Conservation (phyloP, 2,329 filamentous ascomycete species). For the Aspergillus versicolor region DNA sequence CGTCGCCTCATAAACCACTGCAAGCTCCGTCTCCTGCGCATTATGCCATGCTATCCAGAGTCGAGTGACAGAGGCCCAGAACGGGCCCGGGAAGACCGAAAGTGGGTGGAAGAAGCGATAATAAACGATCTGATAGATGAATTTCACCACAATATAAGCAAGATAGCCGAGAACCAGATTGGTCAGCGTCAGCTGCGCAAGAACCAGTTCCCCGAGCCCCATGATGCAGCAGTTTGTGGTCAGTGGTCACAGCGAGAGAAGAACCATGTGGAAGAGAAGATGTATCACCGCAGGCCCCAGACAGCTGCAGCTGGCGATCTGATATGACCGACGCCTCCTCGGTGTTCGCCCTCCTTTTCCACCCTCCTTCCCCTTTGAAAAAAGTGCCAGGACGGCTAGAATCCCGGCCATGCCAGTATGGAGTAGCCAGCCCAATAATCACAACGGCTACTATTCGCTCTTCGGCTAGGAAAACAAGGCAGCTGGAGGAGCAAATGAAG, state of each 20-base stretch:
- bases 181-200: slow-evolving; percentile 29
- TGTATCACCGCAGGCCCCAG: not conserved
- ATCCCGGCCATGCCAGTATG: not conserved
- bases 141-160: slow-evolving; percentile 24
- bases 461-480: too few species aligned
- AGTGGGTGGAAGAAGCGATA: slow-evolving; percentile 54
- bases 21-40: slow-evolving; percentile 47
- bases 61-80: slow-evolving; percentile 55
- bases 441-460: not conserved
- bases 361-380: not conserved
- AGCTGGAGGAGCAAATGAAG: too few species aligned
- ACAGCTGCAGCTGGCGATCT: not conserved
- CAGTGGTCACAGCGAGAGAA: not conserved
- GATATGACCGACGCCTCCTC: not conserved
- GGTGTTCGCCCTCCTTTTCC: not conserved
- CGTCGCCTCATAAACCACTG: slow-evolving; percentile 44
- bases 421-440: not conserved
- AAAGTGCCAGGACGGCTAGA: not conserved
- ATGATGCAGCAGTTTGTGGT: slow-evolving; percentile 16
- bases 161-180: slow-evolving; percentile 23
- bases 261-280: not conserved
- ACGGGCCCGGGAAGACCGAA: slow-evolving; percentile 54
- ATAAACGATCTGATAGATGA: slow-evolving; percentile 40
- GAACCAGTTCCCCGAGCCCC: slow-evolving; percentile 24
- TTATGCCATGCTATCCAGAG: slow-evolving; percentile 57